Percentiles rank a stretch among this genome's conserved stretches.
These are phyloP conservation scores for Penicillium palitans DNA, from an alignment of 2,329 filamentous ascomycete genomes.

Conservation along the genomic window DNA sequence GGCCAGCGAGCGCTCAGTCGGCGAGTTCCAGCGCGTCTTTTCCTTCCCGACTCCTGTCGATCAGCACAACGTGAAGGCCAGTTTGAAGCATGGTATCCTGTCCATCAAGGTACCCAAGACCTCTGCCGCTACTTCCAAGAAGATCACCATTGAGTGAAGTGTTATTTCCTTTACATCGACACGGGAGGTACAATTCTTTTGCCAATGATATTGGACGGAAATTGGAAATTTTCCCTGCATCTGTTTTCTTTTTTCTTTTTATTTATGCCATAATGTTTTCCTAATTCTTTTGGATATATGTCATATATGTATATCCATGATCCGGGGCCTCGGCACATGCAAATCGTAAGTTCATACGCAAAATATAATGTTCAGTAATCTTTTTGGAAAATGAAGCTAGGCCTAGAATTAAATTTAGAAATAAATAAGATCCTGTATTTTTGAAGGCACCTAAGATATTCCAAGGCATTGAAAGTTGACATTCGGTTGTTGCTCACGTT, in stretches of 20 bases:
- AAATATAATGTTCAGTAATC: neutral
- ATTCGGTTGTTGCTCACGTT: neutral
- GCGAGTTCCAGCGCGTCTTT: conserved; percentile 61
- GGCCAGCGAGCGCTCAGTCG: conserved; percentile 60
- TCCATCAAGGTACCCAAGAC: conserved; percentile 60
- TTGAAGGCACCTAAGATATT: neutral
- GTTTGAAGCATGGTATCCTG: conserved; percentile 61
- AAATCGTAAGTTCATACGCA: neutral
- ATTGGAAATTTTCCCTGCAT: neutral
- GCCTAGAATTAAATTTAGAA: no score
- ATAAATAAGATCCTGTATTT: neutral
- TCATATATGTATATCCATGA: neutral
- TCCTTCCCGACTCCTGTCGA: conserved; percentile 59
- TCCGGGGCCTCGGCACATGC: conserved; percentile 16
- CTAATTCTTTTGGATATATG: neutral
- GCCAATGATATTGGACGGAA: neutral
- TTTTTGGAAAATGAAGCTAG: no score
- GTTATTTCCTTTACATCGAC: neutral
- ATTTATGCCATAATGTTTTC: no score
- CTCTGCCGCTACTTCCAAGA: conserved; percentile 48
- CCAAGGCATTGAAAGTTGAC: neutral
- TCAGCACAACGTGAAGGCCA: conserved; percentile 62
- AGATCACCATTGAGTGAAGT: conserved; percentile 58
- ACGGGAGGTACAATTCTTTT: conserved; percentile 2
- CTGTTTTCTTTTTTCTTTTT: neutral